Conservation (phyloP, 2,329 filamentous ascomycete genomes). For the Dactylellina drechsleri region DNA sequence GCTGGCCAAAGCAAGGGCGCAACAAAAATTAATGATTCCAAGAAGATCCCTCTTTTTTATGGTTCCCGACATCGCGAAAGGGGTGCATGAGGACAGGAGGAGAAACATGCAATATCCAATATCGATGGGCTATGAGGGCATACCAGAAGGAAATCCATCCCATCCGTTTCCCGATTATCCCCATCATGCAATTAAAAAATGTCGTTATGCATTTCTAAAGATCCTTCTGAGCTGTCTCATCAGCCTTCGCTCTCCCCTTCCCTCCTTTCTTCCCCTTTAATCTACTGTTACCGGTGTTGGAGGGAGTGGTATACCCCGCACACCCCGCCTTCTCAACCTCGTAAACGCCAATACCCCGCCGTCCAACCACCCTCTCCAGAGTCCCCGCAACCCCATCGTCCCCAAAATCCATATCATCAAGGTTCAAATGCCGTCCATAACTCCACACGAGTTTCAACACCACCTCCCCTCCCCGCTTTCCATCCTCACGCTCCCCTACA, state of each 20-base stretch:
- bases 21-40: too few relatives aligned
- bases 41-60: too few relatives aligned
- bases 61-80: too few relatives aligned
- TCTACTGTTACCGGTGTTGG: background rate
- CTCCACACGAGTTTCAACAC: slow-evolving; percentile 63
- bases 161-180: background rate
- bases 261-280: background rate
- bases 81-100: too few relatives aligned
- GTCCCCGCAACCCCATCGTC: slow-evolving; percentile 65
- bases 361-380: slow-evolving; percentile 64
- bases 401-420: slow-evolving; percentile 67
- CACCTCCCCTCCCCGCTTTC: slow-evolving; percentile 29
- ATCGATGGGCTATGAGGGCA: too few relatives aligned
- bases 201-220: background rate
- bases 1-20: too few relatives aligned
- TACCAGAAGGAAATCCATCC: background rate
- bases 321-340: slow-evolving; percentile 55
- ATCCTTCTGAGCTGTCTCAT: background rate
- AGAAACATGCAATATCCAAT: too few relatives aligned
- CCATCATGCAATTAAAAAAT: background rate
- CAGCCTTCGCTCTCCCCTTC: background rate
- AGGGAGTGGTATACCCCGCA: background rate
- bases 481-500: slow-evolving; percentile 8
- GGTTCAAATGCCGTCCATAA: slow-evolving; percentile 64
- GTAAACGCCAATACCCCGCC: slow-evolving; percentile 66